A percentile compares a stretch with the other conserved stretches of the same genome.
Conservation (phyloP, 1,139 yeast species). For the Lodderomyces theae region DNA sequence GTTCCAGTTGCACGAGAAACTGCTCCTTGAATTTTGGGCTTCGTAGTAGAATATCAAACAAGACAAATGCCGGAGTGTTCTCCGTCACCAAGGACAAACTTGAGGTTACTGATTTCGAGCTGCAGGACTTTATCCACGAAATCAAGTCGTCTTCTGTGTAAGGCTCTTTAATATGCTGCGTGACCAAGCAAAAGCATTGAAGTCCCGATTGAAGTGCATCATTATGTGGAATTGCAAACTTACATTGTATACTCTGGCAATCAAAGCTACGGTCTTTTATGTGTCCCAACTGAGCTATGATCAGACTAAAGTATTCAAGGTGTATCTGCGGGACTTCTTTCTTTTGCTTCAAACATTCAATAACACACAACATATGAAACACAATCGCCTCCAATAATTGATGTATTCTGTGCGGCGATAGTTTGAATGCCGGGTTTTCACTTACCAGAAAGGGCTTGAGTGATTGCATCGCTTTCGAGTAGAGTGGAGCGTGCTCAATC, state of each 20-base stretch:
- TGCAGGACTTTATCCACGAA: constrained; percentile 30
- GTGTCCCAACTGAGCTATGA: background rate
- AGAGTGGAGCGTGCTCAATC: constrained; percentile 12
- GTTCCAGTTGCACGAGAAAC: constrained; percentile 32
- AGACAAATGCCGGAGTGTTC: constrained; percentile 37
- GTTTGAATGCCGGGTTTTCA: constrained; percentile 4
- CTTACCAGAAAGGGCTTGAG: constrained; percentile 5
- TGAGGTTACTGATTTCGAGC: constrained; percentile 24
- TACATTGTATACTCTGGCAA: background rate
- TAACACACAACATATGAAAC: constrained; percentile 12
- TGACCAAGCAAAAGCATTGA: constrained; percentile 10
- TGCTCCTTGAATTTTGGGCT: constrained; percentile 36
- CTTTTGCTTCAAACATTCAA: constrained; percentile 7
- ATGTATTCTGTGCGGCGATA: constrained; percentile 10
- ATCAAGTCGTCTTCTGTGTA: constrained; percentile 16
- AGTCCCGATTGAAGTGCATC: constrained; percentile 10
- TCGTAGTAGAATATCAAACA: constrained; percentile 34
- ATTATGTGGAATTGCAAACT: constrained; percentile 1
- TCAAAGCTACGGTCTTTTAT: background rate
- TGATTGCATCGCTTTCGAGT: constrained; percentile 2
- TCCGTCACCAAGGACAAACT: constrained; percentile 29
- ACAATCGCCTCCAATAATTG: constrained; percentile 12
- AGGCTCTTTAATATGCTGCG: constrained; percentile 3
- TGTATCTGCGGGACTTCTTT: constrained; percentile 5
- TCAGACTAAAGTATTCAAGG: constrained; percentile 3